Evolutionary conservation across 2,329 filamentous ascomycete species (phyloP), one percentile per base, ranked within the genome.

Genomic region (Reticulascus tulasneorum): DNA sequence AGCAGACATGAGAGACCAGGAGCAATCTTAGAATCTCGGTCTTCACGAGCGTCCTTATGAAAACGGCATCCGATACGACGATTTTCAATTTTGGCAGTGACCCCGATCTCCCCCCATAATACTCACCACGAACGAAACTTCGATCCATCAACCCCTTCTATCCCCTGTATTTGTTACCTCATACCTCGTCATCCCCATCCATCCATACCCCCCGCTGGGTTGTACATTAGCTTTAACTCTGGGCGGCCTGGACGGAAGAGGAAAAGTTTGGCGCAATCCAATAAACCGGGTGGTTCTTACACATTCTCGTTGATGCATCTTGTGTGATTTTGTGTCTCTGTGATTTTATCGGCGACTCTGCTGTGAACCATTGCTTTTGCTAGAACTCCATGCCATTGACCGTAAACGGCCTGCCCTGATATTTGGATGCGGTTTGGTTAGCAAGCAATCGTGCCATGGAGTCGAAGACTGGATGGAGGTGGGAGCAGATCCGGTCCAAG

Each of bases 171-270:
- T 51, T 59, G 52, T 60, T 56, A 49, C 45, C 45, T 43, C 36
- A 27, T 29, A 37, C 37, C 30, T 42, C 36, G 41, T 53, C 54
- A 52, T 55, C 51, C 53, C 54, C 49, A 42, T 54, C 46, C 44
- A 16, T 22, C 18, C 15, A 20, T 23, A 51, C 49, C 44, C 52
- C 50, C 48, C 52, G 53, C 54, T 56, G 54, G 58, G 57, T 54
- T 60, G 56, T 58, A 59, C 48, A 52, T 50, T 59, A 61, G 54
- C 51, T 56, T 56, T 45, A 48, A 51, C 50, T 45, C 45, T 50
- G 51, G 42, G 48, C 45, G 50, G 52, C 46, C 45, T 40, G 36
- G 36, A 39, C 47, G 52, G 47, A 42, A 48, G 51, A 52, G 53
- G 54, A 55, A 59, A 52, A 55, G 50, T 35, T 53, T 37, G 53